Percentiles rank a stretch among this genome's conserved stretches.
Evolutionary conservation across 1,139 yeast genomes (phyloP).

Genomic region (Geotrichum siamense): DNA sequence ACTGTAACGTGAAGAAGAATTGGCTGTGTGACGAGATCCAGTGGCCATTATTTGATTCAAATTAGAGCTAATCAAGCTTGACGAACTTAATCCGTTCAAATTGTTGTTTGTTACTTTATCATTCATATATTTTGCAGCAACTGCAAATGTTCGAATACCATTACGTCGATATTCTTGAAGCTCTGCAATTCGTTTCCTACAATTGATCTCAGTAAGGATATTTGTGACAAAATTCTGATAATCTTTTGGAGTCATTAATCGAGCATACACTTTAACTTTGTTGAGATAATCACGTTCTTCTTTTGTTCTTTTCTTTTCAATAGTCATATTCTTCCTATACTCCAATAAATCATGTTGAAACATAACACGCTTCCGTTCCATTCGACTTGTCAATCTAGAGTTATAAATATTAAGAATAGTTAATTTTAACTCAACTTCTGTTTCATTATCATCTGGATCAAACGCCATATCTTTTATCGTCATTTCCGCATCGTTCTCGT

Average conservation of each 20-base stretch:
- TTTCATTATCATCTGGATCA: slow-evolving; percentile 84
- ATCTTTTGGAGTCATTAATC: slow-evolving; percentile 74
- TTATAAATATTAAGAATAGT: slow-evolving; percentile 76
- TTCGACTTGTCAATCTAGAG: slow-evolving; percentile 80
- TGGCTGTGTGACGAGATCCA: slow-evolving; percentile 18
- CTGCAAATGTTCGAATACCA: slow-evolving; percentile 79
- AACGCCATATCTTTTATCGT: slow-evolving; percentile 92
- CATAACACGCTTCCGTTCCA: slow-evolving; percentile 81
- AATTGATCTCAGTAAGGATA: slow-evolving; percentile 66
- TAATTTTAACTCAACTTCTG: slow-evolving; percentile 82
- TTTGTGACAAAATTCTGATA: slow-evolving; percentile 67
- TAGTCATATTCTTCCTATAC: slow-evolving; percentile 68
- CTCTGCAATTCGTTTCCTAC: slow-evolving; percentile 77
- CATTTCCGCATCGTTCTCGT: slow-evolving; percentile 92
- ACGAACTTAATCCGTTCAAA: slow-evolving; percentile 19
- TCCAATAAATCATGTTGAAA: slow-evolving; percentile 73
- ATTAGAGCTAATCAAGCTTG: slow-evolving; percentile 12
- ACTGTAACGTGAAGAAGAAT: slow-evolving; percentile 12
- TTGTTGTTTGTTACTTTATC: slow-evolving; percentile 50
- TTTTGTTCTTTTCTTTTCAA: slow-evolving; percentile 73
- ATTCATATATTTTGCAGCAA: slow-evolving; percentile 78
- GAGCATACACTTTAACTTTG: slow-evolving; percentile 70
- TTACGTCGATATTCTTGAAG: slow-evolving; percentile 88
- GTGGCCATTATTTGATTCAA: slow-evolving; percentile 12
- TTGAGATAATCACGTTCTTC: slow-evolving; percentile 81